phyloP scores from a whole-genome alignment of 208 protist genomes.

The Porcisia deanei region DNA sequence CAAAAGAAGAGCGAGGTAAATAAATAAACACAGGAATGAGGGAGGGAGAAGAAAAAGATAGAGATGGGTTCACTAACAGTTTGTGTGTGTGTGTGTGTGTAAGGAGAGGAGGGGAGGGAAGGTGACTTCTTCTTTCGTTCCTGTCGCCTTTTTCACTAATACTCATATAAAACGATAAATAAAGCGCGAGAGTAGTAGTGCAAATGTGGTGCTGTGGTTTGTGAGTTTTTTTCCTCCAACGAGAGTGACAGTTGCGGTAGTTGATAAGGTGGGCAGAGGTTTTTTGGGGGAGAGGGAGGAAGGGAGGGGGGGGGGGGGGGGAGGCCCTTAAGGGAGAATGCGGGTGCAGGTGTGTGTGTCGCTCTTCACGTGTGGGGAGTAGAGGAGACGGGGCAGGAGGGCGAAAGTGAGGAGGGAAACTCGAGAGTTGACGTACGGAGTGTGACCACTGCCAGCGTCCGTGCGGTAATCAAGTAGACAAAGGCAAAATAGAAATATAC shows the following conservation, averaged over 20 bases:
- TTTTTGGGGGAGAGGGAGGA: background rate
- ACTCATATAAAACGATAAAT: too few relatives aligned
- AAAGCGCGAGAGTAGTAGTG: too few relatives aligned
- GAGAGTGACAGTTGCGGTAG: too few relatives aligned
- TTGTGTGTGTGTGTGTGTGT: background rate
- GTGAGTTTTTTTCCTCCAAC: too few relatives aligned
- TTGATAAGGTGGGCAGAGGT: too few relatives aligned
- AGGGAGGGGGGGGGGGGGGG: background rate
- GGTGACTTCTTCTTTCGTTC: background rate
- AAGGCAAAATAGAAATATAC: background rate
- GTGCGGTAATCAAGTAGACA: background rate
- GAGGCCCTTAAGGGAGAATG: too few relatives aligned
- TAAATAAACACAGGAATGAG: slow-evolving; percentile 2
- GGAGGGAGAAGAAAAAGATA: background rate
- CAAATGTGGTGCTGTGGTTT: too few relatives aligned
- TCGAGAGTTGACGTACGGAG: slow-evolving; percentile 6
- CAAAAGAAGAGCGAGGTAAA: slow-evolving; percentile 6
- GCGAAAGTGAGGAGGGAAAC: slow-evolving; percentile 1
- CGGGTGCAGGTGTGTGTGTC: background rate
- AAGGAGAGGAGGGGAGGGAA: background rate
- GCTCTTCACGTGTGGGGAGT: background rate
- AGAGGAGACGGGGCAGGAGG: background rate
- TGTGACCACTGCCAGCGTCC: background rate
- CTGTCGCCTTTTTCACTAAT: background rate
- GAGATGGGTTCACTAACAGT: background rate